Evolutionary conservation across 768 basidiomycete genomes (phyloP).

Genomic region (Boletus rex-veris): DNA sequence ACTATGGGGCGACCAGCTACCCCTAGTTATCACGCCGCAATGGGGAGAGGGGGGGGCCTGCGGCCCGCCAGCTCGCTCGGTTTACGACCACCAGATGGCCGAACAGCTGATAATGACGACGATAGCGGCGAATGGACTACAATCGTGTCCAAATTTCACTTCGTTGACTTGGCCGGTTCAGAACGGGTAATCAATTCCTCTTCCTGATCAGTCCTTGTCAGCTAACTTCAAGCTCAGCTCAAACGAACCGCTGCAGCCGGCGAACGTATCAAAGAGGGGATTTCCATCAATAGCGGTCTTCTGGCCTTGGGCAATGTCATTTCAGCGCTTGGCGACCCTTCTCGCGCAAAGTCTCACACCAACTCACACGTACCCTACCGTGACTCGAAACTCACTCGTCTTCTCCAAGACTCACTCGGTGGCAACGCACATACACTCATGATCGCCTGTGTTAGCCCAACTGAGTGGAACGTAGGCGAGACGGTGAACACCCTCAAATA

Average conservation of each 20-base stretch:
- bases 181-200: conserved; percentile 61
- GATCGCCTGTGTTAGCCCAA: conserved; percentile 97
- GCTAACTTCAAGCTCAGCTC: conserved; percentile 48
- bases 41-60: conserved; percentile 61
- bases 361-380: conserved; percentile 94
- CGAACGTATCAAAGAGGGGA: conserved; percentile 98
- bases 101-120: conserved; percentile 44
- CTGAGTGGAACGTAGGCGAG: conserved; percentile 92
- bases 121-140: conserved; percentile 84
- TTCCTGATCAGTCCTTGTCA: conserved; percentile 1
- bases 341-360: conserved; percentile 78
- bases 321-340: conserved; percentile 92
- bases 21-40: conserved; percentile 73
- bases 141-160: conserved; percentile 94
- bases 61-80: conserved; percentile 83
- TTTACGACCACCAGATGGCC: conserved; percentile 50
- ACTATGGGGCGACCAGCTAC: conserved; percentile 75
- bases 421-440: conserved; percentile 98
- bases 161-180: conserved; percentile 96
- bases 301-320: conserved; percentile 98
- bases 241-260: conserved; percentile 96
- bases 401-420: conserved; percentile 78
- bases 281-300: conserved; percentile 96
- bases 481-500: conserved; percentile 96
- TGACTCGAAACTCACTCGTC: conserved; percentile 94